These are phyloP conservation scores for Sanghuangporus weigelae DNA, from an alignment of 1,284 basidiomycete species.

Conservation along the genomic window DNA sequence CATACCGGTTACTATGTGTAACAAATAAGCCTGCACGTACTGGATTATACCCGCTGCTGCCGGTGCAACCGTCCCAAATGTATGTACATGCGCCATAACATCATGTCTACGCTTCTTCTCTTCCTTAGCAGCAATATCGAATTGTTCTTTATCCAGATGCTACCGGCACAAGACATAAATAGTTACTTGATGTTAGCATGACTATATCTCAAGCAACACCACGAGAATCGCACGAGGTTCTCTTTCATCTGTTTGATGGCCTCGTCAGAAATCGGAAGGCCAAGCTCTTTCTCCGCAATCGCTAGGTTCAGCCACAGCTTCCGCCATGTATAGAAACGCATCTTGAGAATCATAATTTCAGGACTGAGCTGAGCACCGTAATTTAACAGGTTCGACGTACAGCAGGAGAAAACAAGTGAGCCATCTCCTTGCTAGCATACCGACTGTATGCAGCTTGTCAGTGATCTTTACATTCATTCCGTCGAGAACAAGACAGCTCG, in stretches of 20 bases:
- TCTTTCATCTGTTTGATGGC: constrained; percentile 93
- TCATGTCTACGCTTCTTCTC: constrained; percentile 99
- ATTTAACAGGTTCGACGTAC: constrained; percentile 39
- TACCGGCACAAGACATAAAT: constrained; percentile 27
- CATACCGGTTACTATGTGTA: not conserved
- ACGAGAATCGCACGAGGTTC: constrained; percentile 67
- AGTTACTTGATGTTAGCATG: not conserved
- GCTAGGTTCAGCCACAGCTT: constrained; percentile 96
- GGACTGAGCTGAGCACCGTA: not conserved
- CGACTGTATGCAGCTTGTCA: constrained; percentile 51
- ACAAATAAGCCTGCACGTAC: constrained; percentile 39
- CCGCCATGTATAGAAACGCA: constrained; percentile 96
- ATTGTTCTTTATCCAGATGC: constrained; percentile 86
- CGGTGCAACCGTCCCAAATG: constrained; percentile 91
- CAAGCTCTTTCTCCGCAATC: constrained; percentile 94
- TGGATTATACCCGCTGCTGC: constrained; percentile 98
- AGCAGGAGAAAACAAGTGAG: constrained; percentile 88
- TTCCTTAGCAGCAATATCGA: constrained; percentile 87
- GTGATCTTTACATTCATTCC: constrained; percentile 1
- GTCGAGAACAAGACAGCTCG: constrained; percentile 24
- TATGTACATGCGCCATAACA: constrained; percentile 99
- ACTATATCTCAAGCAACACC: not conserved
- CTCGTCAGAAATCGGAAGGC: constrained; percentile 83
- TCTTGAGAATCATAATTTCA: constrained; percentile 43
- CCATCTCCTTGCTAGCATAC: constrained; percentile 99